phyloP scores from a whole-genome alignment of 768 basidiomycete genomes.

The Pulveroboletus sp. region DNA sequence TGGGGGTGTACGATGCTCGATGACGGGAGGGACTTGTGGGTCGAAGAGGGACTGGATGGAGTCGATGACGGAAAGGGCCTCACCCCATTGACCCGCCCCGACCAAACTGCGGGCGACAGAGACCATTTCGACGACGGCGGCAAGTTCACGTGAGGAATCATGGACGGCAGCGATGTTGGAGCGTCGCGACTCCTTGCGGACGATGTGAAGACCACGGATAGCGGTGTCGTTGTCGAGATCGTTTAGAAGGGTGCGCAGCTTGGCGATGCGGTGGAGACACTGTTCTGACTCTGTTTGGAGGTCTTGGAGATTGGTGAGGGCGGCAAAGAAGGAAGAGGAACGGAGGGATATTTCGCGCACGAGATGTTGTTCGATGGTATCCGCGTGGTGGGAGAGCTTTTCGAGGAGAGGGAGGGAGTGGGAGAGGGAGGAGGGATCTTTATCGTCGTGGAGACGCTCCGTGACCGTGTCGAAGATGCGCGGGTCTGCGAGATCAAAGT shows the following conservation, averaged over 20 bases:
- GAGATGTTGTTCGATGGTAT: constrained; percentile 92
- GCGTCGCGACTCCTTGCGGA: constrained; percentile 60
- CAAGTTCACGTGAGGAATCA: constrained; percentile 60
- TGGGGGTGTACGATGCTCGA: constrained; percentile 7
- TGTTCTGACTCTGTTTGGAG: constrained; percentile 85
- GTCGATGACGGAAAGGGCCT: constrained; percentile 74
- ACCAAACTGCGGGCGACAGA: constrained; percentile 69
- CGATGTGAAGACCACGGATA: constrained; percentile 71
- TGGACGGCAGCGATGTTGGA: constrained; percentile 56
- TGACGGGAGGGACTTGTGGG: constrained; percentile 5
- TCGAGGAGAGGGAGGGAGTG: constrained; percentile 77
- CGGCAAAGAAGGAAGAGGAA: constrained; percentile 93
- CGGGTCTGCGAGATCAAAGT: constrained; percentile 81
- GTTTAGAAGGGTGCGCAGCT: constrained; percentile 64
- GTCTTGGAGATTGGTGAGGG: constrained; percentile 89
- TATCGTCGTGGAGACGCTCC: constrained; percentile 43
- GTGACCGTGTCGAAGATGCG: constrained; percentile 74
- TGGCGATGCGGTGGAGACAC: constrained; percentile 71
- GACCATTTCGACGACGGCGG: constrained; percentile 73
- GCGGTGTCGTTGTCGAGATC: constrained; percentile 78
- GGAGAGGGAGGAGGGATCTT: constrained; percentile 58
- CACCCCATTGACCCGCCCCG: constrained; percentile 83
- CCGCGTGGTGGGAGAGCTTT: constrained; percentile 86
- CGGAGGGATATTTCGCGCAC: constrained; percentile 88
- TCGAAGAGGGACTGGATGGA: constrained; percentile 61